These are phyloP conservation scores for Colletotrichum chrysophilum DNA, from an alignment of 2,329 filamentous ascomycete species.

Conservation along the genomic window DNA sequence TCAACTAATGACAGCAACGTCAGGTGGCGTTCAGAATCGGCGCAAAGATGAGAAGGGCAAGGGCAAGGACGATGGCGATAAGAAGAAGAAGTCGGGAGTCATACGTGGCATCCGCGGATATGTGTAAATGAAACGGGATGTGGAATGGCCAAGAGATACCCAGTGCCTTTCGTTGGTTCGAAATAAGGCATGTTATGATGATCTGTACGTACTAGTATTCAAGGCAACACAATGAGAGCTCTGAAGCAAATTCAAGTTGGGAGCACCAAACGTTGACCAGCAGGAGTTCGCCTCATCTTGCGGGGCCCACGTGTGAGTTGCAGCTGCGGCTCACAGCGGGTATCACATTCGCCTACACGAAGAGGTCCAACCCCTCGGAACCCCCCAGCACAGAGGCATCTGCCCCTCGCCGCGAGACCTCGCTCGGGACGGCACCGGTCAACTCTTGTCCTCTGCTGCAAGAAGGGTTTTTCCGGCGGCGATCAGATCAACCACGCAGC, in stretches of 20 bases:
- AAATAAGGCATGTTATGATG: neutral
- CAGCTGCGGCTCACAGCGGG: neutral
- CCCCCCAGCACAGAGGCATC: neutral
- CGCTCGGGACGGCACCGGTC: neutral
- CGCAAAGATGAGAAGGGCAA: conserved; percentile 58
- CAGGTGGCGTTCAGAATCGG: conserved; percentile 54
- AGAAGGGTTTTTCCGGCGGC: neutral
- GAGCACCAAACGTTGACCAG: neutral
- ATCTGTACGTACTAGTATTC: neutral
- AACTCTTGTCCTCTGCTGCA: neutral
- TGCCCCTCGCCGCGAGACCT: neutral
- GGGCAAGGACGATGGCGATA: conserved; percentile 44
- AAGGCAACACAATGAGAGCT: neutral
- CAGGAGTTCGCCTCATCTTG: neutral
- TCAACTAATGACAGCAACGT: neutral
- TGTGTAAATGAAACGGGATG: conserved; percentile 23
- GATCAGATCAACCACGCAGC: neutral
- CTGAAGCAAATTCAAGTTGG: neutral
- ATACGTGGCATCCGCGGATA: conserved; percentile 48
- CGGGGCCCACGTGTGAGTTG: neutral
- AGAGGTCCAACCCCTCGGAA: neutral
- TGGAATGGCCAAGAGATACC: neutral
- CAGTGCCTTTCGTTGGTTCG: neutral
- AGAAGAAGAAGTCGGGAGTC: conserved; percentile 43
- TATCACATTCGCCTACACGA: neutral